These are phyloP conservation scores for Asterionellopsis glacialis DNA, from an alignment of 108 stramenopile genomes.

Conservation along the genomic window DNA sequence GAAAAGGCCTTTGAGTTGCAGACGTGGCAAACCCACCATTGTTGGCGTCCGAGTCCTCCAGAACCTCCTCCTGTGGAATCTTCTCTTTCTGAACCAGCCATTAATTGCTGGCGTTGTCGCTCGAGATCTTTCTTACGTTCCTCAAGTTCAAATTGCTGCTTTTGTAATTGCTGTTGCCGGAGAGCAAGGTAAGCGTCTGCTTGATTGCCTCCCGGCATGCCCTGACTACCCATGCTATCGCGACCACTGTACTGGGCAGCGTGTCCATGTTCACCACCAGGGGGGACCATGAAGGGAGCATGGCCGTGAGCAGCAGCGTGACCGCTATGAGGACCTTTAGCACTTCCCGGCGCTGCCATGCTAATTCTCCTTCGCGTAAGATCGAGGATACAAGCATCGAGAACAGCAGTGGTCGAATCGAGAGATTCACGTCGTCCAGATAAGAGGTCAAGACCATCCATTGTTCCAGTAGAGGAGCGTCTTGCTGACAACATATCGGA, in stretches of 20 bases:
- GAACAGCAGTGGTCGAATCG: constrained; percentile 45
- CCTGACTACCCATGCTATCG: background rate
- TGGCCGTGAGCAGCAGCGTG: constrained; percentile 1
- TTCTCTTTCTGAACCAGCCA: constrained; percentile 24
- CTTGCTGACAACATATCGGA: background rate
- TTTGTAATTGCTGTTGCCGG: constrained; percentile 37
- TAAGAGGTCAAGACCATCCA: background rate
- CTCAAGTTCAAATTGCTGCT: constrained; percentile 48
- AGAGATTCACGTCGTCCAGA: constrained; percentile 21
- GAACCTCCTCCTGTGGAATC: background rate
- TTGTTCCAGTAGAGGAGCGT: background rate
- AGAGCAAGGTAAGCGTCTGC: constrained; percentile 1
- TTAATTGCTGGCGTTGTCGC: constrained; percentile 35
- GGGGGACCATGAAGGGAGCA: background rate
- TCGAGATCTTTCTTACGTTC: constrained; percentile 40
- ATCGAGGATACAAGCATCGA: constrained; percentile 58
- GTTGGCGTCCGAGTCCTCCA: constrained; percentile 7
- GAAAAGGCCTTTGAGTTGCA: constrained; percentile 50
- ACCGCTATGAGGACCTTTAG: background rate
- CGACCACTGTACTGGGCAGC: background rate
- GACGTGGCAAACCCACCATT: constrained; percentile 42
- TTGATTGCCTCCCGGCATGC: background rate
- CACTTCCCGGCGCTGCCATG: constrained; percentile 20
- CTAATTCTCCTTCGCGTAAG: constrained; percentile 34
- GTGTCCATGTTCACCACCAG: background rate